Conservation (phyloP, 2,329 filamentous ascomycete species). For the Aspergillus aculeatus region DNA sequence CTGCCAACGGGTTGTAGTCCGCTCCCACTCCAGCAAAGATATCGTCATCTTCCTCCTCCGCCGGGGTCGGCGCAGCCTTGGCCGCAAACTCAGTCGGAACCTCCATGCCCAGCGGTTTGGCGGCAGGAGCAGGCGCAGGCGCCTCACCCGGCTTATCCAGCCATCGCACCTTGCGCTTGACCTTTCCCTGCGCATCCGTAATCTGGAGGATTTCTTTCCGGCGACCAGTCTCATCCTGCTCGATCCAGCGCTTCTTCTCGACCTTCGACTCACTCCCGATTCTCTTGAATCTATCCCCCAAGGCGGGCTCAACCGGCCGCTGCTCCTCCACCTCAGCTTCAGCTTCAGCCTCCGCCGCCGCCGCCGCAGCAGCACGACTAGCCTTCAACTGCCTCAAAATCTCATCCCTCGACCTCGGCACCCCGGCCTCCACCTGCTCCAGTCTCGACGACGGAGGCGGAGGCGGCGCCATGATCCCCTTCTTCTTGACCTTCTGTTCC, state of each 20-base stretch:
- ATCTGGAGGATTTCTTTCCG: slow-evolving; percentile 58
- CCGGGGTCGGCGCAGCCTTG: slow-evolving; percentile 31
- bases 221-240: slow-evolving; percentile 54
- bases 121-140: slow-evolving; percentile 22
- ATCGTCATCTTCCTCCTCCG: slow-evolving; percentile 55
- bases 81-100: slow-evolving; percentile 45
- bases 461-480: slow-evolving; percentile 50
- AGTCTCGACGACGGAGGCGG: slow-evolving; percentile 15
- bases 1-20: slow-evolving; percentile 60
- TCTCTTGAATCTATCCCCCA: slow-evolving; percentile 58
- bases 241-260: slow-evolving; percentile 54
- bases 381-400: slow-evolving; percentile 61
- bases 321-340: slow-evolving; percentile 35
- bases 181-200: slow-evolving; percentile 59
- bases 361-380: slow-evolving; percentile 43
- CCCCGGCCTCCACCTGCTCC: not conserved
- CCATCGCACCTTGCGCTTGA: slow-evolving; percentile 62
- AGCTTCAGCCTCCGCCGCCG: slow-evolving; percentile 44
- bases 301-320: slow-evolving; percentile 46
- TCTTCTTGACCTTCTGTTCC: slow-evolving; percentile 50
- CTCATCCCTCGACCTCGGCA: slow-evolving; percentile 57
- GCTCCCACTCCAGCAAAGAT: slow-evolving; percentile 62
- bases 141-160: slow-evolving; percentile 39
- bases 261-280: slow-evolving; percentile 45
- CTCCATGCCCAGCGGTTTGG: slow-evolving; percentile 52